Evolutionary conservation across 2,329 filamentous ascomycete species (phyloP), one percentile per base, ranked within the genome.

Genomic region (Penicillium sp.): DNA sequence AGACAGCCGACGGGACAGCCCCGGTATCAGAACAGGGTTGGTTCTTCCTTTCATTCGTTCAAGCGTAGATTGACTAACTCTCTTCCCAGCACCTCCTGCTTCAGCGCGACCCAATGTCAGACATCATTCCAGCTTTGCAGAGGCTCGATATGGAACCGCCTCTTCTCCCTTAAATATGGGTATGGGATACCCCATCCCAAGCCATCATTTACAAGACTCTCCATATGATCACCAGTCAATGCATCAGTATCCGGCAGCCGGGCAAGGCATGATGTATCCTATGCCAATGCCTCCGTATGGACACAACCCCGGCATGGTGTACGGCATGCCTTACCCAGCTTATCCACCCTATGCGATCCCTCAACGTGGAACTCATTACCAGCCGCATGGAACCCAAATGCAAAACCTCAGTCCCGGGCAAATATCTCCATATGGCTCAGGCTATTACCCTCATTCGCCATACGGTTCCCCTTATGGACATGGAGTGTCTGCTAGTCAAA

Each of bases 331-430:
- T 4, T 73, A 63, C 4, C 62, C 65, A 43, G 51, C 61, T 6
- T 74, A 69, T 53, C 46, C 66, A 30, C 63, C 61, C 11, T 74
- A 72, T 54, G 46, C 62, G 22, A 66, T 70, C 26, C 59, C 66
- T 31, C 63, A 66, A 35, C 68, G 65, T 50, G 59, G 60, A 28
- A 37, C 56, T 28, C 61, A 56, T 16, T 69, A 71, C 41, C 60
- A 62, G 33, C 54, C 63, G 11, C 66, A 63, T 53, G 49, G 59
- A 14, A 59, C 53, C 54, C 56, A 61, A 48, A 50, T 67, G 30
- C 66, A 64, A 31, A 56, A 50, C 12, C 55, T 64, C 44, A 49
- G 60, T 5, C 43, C 59, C 5, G 57, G 59, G 30, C 69, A 67
- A 33, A 42, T 56, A 14, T 46, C 57, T 12, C 53, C 60, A 5